Percentiles rank a stretch among this genome's conserved stretches.
phyloP scores from a whole-genome alignment of 2,329 filamentous ascomycete species.

The Fusarium illudens region DNA sequence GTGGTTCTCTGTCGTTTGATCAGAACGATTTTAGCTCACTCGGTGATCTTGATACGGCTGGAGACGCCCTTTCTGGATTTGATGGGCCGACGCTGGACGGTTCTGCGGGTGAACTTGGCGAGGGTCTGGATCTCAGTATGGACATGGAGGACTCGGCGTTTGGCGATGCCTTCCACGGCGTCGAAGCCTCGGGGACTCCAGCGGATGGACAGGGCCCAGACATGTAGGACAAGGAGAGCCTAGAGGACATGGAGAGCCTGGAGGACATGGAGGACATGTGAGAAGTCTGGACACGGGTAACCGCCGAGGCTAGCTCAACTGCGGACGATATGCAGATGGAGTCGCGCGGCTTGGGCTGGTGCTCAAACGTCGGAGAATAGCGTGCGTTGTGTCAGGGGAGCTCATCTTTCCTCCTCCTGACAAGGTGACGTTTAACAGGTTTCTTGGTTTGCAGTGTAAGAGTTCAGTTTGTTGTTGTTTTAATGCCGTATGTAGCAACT shows the following conservation, averaged over 20 bases:
- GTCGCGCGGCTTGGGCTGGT: constrained; percentile 12
- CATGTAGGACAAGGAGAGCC: constrained; percentile 39
- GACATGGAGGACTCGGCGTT: constrained; percentile 84
- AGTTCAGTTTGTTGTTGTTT: constrained; percentile 23
- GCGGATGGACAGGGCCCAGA: constrained; percentile 47
- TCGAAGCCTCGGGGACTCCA: constrained; percentile 54
- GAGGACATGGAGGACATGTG: background rate
- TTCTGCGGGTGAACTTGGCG: constrained; percentile 57
- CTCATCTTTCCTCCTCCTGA: constrained; percentile 12
- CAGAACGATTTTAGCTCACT: constrained; percentile 70
- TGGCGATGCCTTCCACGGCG: constrained; percentile 81
- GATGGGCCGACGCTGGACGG: constrained; percentile 63
- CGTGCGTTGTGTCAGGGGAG: constrained; percentile 27
- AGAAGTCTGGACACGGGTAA: background rate
- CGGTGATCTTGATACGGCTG: constrained; percentile 74
- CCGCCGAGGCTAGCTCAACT: background rate
- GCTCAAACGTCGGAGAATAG: constrained; percentile 41
- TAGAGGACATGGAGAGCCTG: background rate
- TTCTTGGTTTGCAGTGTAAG: constrained; percentile 21
- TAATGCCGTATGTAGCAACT: constrained; percentile 6
- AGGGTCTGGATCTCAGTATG: constrained; percentile 67
- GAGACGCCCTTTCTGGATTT: constrained; percentile 74
- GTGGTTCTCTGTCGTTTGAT: constrained; percentile 57
- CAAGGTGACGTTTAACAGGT: constrained; percentile 10
- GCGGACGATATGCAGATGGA: constrained; percentile 8